Conservation (phyloP, 345 rosid species). For the Eucalyptus guilfoylei region DNA sequence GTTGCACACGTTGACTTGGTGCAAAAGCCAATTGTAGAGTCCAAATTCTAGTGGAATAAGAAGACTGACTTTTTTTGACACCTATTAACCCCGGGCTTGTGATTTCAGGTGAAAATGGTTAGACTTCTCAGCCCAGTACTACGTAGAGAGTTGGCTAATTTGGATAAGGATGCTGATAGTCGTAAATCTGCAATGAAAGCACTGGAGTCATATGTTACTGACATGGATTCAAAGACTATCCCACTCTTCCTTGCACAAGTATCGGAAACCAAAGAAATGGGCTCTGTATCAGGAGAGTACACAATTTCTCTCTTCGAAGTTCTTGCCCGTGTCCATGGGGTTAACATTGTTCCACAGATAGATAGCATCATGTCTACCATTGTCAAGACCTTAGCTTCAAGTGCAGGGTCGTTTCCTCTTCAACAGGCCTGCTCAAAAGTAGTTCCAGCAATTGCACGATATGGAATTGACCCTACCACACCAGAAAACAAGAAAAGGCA, state of each 20-base stretch:
- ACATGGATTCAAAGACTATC: conserved; percentile 68
- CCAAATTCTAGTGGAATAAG: background rate
- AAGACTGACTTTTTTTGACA: background rate
- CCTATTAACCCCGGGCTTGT: background rate
- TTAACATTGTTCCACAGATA: conserved; percentile 72
- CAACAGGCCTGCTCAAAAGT: conserved; percentile 97
- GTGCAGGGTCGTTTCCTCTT: conserved; percentile 87
- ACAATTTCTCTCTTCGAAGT: conserved; percentile 84
- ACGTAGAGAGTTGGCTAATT: conserved; percentile 59
- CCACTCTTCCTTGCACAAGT: conserved; percentile 77
- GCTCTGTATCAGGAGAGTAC: conserved; percentile 66
- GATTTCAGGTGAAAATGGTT: background rate
- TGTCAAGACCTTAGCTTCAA: conserved; percentile 70
- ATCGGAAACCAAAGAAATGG: conserved; percentile 77
- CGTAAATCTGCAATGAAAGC: conserved; percentile 79
- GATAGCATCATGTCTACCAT: conserved; percentile 74
- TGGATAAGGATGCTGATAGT: conserved; percentile 68
- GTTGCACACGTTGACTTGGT: background rate
- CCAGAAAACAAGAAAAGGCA: conserved; percentile 56
- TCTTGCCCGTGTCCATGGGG: conserved; percentile 93
- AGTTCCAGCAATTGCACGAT: conserved; percentile 80
- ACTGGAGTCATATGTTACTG: conserved; percentile 66
- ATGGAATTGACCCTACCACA: conserved; percentile 66
- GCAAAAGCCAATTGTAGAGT: background rate
- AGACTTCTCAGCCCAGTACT: conserved; percentile 44